phyloP scores from a whole-genome alignment of 202 grass and related monocot genomes.

The Alloteropsis angusta region DNA sequence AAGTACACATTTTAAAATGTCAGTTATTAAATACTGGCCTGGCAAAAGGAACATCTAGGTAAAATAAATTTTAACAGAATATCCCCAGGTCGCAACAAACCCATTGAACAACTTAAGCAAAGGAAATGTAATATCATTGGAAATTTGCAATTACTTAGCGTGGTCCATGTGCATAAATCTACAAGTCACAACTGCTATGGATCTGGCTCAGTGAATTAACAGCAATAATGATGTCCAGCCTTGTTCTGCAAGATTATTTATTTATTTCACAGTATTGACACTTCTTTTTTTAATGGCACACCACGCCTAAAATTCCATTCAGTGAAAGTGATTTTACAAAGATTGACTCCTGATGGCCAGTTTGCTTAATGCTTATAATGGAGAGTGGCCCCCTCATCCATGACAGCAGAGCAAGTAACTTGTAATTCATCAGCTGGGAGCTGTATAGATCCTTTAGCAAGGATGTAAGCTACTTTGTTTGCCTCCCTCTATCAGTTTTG shows the following conservation, averaged over 20 bases:
- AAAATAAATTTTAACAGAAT: background rate
- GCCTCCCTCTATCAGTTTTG: background rate
- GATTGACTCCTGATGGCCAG: background rate
- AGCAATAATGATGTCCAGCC: background rate
- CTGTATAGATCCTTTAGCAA: background rate
- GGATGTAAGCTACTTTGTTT: background rate
- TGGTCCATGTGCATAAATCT: background rate
- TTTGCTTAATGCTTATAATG: background rate
- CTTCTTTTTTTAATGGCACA: background rate
- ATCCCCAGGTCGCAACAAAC: background rate
- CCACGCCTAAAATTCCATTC: background rate
- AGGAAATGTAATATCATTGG: background rate
- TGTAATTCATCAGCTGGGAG: background rate
- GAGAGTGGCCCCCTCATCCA: background rate
- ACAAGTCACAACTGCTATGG: background rate
- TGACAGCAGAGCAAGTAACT: background rate
- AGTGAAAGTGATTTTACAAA: background rate
- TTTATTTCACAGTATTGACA: slow-evolving; percentile 1
- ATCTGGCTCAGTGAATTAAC: background rate
- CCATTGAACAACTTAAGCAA: background rate
- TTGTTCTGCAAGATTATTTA: background rate
- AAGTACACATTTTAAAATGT: background rate
- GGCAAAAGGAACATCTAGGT: background rate
- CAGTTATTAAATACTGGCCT: background rate
- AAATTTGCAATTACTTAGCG: background rate